These are phyloP conservation scores for Tricharina praecox DNA, from an alignment of 495 filamentous ascomycete species.

Conservation along the genomic window DNA sequence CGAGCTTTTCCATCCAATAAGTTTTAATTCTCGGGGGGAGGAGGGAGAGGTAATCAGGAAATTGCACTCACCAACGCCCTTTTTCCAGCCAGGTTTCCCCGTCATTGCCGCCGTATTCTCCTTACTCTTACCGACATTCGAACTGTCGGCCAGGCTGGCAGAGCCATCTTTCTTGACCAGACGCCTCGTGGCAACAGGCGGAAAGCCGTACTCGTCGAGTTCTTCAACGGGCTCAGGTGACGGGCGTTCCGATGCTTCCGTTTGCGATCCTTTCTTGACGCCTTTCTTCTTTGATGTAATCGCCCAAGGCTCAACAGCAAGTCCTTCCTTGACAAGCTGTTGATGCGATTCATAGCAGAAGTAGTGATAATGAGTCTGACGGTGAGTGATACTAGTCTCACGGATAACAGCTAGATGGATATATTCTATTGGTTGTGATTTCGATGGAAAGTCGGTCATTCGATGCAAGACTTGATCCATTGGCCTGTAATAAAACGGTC, in stretches of 20 bases:
- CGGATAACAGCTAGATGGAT: conserved; percentile 46
- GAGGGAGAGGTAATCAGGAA: too few relatives aligned
- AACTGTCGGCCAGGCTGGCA: conserved; percentile 34
- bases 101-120: conserved; percentile 22
- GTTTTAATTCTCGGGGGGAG: not conserved
- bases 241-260: not conserved
- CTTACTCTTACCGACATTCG: conserved; percentile 18
- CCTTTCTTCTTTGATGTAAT: conserved; percentile 28
- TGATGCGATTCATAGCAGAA: conserved; percentile 41
- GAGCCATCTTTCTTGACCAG: conserved; percentile 32
- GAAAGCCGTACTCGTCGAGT: conserved; percentile 39
- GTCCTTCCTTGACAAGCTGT: conserved; percentile 39
- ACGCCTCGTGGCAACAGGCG: conserved; percentile 22
- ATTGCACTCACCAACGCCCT: not conserved
- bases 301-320: conserved; percentile 40
- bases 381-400: conserved; percentile 39
- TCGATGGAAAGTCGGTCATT: conserved; percentile 41
- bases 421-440: conserved; percentile 46
- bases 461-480: conserved; percentile 40
- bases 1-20: conserved; percentile 3
- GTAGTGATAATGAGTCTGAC: conserved; percentile 41
- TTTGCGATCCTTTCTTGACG: conserved; percentile 12
- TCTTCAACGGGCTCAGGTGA: not conserved
- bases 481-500: conserved; percentile 40
- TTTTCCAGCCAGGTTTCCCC: conserved; percentile 1